A percentile compares a stretch with the other conserved stretches of the same genome.
Evolutionary conservation across 805 yeast genomes (phyloP).

Genomic region (Candida mattraensis): DNA sequence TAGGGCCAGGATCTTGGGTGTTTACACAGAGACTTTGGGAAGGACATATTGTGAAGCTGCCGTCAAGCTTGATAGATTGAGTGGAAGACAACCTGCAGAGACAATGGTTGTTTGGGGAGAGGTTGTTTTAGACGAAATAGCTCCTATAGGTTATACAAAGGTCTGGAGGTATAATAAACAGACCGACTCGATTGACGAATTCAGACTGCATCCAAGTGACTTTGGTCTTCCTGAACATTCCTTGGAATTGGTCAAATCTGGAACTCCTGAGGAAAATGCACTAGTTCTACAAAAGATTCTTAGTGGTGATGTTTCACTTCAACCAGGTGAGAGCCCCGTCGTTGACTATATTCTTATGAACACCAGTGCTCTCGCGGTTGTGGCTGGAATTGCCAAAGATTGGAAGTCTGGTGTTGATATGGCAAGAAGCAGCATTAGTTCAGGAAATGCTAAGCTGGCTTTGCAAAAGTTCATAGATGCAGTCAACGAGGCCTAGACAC

Average conservation of each 20-base stretch:
- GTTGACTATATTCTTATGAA: slow-evolving; percentile 90
- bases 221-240: slow-evolving; percentile 79
- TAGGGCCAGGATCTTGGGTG: slow-evolving; percentile 84
- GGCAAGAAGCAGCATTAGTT: slow-evolving; percentile 66
- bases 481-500: slow-evolving; percentile 22
- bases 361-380: slow-evolving; percentile 81
- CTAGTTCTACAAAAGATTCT: slow-evolving; percentile 45
- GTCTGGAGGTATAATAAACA: slow-evolving; percentile 63
- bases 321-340: slow-evolving; percentile 57
- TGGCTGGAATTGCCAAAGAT: slow-evolving; percentile 61
- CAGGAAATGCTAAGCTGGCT: slow-evolving; percentile 66
- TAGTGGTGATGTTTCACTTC: slow-evolving; percentile 41
- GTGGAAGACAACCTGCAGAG: slow-evolving; percentile 40
- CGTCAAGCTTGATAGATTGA: slow-evolving; percentile 52
- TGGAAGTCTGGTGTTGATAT: slow-evolving; percentile 79
- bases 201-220: slow-evolving; percentile 61
- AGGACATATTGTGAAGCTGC: slow-evolving; percentile 83
- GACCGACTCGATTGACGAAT: slow-evolving; percentile 43
- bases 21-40: slow-evolving; percentile 77
- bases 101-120: slow-evolving; percentile 94
- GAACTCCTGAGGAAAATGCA: slow-evolving; percentile 89
- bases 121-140: slow-evolving; percentile 88
- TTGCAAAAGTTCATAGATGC: slow-evolving; percentile 53
- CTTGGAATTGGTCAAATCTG: slow-evolving; percentile 67
- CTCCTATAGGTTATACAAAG: slow-evolving; percentile 81